Conservation (phyloP, 768 basidiomycete genomes). For the Mycena galericulata region DNA sequence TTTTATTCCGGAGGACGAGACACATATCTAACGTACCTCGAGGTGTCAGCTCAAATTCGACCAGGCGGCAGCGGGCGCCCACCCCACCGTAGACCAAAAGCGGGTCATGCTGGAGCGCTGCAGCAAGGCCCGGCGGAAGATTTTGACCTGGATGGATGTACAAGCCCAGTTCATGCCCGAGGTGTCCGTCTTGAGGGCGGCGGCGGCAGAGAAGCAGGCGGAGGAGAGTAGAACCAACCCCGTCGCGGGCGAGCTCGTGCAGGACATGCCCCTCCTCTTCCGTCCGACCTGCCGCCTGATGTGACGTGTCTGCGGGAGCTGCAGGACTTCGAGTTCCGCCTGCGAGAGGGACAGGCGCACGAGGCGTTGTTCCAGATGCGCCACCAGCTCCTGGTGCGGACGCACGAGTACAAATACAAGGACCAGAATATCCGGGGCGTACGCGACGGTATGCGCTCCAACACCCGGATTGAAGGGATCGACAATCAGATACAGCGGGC, state of each 20-base stretch:
- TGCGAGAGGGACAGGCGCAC: too few relatives aligned
- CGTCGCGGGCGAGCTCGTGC: not conserved
- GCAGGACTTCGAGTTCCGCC: too few relatives aligned
- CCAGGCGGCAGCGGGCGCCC: not conserved
- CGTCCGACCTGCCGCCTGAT: too few relatives aligned
- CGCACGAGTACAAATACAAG: too few relatives aligned
- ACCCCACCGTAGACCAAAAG: conserved; percentile 2
- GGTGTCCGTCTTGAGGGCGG: conserved; percentile 1
- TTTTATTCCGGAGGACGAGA: not conserved
- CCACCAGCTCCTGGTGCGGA: too few relatives aligned
- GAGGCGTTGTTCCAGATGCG: too few relatives aligned
- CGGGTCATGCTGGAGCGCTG: conserved; percentile 14
- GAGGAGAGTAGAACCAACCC: not conserved
- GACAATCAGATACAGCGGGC: not conserved
- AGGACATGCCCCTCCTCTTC: conserved; percentile 1
- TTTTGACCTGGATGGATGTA: conserved; percentile 5
- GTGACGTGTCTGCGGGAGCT: too few relatives aligned
- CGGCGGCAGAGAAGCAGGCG: not conserved
- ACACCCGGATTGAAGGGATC: not conserved
- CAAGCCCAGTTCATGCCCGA: conserved; percentile 5
- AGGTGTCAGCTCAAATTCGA: conserved; percentile 3
- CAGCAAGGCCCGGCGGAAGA: conserved; percentile 2
- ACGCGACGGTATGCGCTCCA: not conserved
- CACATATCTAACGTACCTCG: not conserved
- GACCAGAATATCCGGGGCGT: not conserved